Evolutionary conservation across 495 filamentous ascomycete species (phyloP).

Genomic region (Neurospora sp.): DNA sequence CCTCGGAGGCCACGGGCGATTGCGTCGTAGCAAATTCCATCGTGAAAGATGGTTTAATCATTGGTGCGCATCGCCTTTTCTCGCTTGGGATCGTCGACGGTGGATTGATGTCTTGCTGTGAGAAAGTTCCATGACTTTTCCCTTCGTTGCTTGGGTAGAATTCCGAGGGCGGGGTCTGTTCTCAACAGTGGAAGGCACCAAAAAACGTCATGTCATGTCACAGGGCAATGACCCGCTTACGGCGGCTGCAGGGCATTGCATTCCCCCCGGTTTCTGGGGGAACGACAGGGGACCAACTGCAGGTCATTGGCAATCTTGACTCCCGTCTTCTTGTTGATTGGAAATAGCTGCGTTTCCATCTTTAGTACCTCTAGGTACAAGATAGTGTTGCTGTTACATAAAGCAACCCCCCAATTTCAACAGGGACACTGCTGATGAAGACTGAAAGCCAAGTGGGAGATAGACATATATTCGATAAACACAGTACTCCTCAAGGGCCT

Average conservation of each 20-base stretch:
- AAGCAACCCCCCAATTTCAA: not conserved
- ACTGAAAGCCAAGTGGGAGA: not conserved
- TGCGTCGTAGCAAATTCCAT: constrained; percentile 7
- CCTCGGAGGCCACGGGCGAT: constrained; percentile 23
- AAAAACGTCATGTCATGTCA: not conserved
- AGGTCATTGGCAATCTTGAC: not conserved
- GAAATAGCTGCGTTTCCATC: not conserved
- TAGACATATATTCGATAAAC: not conserved
- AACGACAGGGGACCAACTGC: not conserved
- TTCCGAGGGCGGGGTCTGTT: not conserved
- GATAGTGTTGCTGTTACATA: not conserved
- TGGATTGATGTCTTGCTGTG: not conserved
- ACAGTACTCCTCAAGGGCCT: not conserved
- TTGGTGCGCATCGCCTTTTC: not conserved
- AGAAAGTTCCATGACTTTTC: not conserved
- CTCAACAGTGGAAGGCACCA: not conserved
- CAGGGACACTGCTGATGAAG: not conserved
- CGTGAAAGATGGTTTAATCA: constrained; percentile 7
- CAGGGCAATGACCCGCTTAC: not conserved
- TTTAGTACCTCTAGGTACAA: too few species aligned
- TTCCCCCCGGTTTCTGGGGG: not conserved
- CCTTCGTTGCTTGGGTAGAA: not conserved
- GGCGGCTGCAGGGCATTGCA: not conserved
- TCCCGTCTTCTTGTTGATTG: not conserved
- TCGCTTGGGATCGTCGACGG: not conserved